Base-by-base conservation (phyloP, 2,329 filamentous ascomycete genomes). In the Microthyrium microscopicum region DNA sequence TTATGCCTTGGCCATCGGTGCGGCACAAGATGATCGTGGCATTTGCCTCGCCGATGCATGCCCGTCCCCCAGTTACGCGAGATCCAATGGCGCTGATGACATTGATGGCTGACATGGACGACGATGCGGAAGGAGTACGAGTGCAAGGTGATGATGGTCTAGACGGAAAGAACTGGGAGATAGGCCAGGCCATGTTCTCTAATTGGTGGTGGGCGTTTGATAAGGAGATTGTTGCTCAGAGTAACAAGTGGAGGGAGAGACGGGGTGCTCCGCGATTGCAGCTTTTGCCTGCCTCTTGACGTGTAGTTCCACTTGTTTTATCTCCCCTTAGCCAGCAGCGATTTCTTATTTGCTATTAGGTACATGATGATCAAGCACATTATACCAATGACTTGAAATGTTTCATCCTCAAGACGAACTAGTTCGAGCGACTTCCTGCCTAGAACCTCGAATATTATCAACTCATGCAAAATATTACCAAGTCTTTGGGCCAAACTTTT, bases 151-250 rank as follows among this genome's bases (percentile, higher is more conserved):
- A 47, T 2, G 60, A 70, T 38, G 58, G 61, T 4, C 66, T 58
- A 39, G 54, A 65, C 36, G 46, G 51, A 3, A 40, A 41, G 7
- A 54, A 52, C 26, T 72, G 66, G 66, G 67, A 72, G 44, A 56
- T 70, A 5, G 66, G 66, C 2, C 64, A 70, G 47, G 47, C 61
- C 15, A 43, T 70, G 11, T 70, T 70, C 46, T 58, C 64, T 46
- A 53, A 58, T 19, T 70, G 68, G 67, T 72, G 65, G 64, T 70
- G 68, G 47, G 44, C 67, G 13, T 67, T 71, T 45, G 66, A 72
- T 41, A 45, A 54, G 5, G 49, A 54, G 5, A 56, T 70, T 12
- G 48, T 70, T 13, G 57, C 60, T 28, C 56, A 57, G 33, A 69
- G 64, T 43, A 70, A 71, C 45, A 51, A 54, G 26, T 58, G 60